A percentile compares a stretch with the other conserved stretches of the same genome.
phyloP scores from a whole-genome alignment of 805 yeast species.

The Deakozyma indianensis region DNA sequence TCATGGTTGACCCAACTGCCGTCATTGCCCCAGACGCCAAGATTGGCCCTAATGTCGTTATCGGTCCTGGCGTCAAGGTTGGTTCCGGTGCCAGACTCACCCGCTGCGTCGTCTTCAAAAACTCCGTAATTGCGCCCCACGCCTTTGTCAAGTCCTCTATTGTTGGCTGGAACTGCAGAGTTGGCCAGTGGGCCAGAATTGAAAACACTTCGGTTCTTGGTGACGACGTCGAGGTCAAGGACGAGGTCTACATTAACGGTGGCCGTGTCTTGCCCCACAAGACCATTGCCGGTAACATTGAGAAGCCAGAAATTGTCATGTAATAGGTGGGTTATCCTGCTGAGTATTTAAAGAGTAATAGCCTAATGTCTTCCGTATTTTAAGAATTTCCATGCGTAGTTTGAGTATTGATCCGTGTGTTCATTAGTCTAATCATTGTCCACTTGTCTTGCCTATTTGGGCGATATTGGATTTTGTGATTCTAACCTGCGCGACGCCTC shows the following conservation, averaged over 20 bases:
- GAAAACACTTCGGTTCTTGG: constrained; percentile 97
- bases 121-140: constrained; percentile 89
- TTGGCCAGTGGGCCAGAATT: constrained; percentile 97
- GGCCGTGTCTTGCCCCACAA: constrained; percentile 99
- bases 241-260: constrained; percentile 97
- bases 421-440: no score
- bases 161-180: constrained; percentile 98
- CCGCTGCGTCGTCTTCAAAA: constrained; percentile 82
- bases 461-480: no score
- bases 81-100: constrained; percentile 99
- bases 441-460: no score
- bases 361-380: no score
- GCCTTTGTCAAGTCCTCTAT: constrained; percentile 96
- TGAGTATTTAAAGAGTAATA: neutral
- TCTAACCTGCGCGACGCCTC: no score
- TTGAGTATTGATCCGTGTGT: no score
- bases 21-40: constrained; percentile 83
- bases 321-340: constrained; percentile 26
- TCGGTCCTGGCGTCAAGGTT: constrained; percentile 89
- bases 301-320: constrained; percentile 97
- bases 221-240: constrained; percentile 97
- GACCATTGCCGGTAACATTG: constrained; percentile 89
- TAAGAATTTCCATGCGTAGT: no score
- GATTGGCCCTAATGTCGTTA: constrained; percentile 95
- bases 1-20: constrained; percentile 88